These are phyloP conservation scores for Aureobasidium sp. DNA, from an alignment of 2,329 filamentous ascomycete genomes.

Conservation along the genomic window DNA sequence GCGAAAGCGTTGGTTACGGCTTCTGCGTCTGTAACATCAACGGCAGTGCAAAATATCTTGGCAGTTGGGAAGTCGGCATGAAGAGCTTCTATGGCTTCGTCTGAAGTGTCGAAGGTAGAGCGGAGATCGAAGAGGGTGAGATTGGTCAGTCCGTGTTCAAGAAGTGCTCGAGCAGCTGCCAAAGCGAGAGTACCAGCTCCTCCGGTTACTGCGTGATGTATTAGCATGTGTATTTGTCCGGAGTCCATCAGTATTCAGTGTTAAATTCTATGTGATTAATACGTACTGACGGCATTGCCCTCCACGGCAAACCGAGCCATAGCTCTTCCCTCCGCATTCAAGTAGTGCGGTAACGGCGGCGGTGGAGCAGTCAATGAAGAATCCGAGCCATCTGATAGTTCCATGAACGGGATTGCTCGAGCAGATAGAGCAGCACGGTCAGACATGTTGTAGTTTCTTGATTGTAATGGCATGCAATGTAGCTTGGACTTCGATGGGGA, in stretches of 20 bases:
- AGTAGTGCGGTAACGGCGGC: slow-evolving; percentile 44
- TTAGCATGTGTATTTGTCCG: not conserved
- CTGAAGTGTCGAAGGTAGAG: slow-evolving; percentile 42
- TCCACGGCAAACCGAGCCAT: slow-evolving; percentile 56
- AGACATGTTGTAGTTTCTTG: slow-evolving; percentile 27
- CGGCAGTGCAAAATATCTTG: slow-evolving; percentile 55
- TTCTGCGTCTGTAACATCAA: slow-evolving; percentile 66
- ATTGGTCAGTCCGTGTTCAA: slow-evolving; percentile 71
- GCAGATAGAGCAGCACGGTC: slow-evolving; percentile 50
- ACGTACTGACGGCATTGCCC: slow-evolving; percentile 60
- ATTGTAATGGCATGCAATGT: slow-evolving; percentile 10
- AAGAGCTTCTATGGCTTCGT: slow-evolving; percentile 51
- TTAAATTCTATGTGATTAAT: not conserved
- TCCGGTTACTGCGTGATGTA: slow-evolving; percentile 60
- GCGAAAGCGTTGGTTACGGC: slow-evolving; percentile 51
- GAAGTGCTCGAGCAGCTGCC: slow-evolving; percentile 64
- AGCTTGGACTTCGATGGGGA: too few relatives aligned
- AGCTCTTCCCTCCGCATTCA: slow-evolving; percentile 47
- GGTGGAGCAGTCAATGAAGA: slow-evolving; percentile 51
- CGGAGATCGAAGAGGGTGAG: slow-evolving; percentile 69
- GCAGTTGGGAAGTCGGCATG: slow-evolving; percentile 59
- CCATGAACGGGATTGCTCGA: slow-evolving; percentile 55
- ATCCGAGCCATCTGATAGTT: slow-evolving; percentile 47
- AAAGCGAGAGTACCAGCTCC: slow-evolving; percentile 72
- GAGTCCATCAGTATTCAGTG: too few relatives aligned